These are phyloP conservation scores for Maudiozyma barnettii DNA, from an alignment of 805 yeast genomes.

Conservation along the genomic window DNA sequence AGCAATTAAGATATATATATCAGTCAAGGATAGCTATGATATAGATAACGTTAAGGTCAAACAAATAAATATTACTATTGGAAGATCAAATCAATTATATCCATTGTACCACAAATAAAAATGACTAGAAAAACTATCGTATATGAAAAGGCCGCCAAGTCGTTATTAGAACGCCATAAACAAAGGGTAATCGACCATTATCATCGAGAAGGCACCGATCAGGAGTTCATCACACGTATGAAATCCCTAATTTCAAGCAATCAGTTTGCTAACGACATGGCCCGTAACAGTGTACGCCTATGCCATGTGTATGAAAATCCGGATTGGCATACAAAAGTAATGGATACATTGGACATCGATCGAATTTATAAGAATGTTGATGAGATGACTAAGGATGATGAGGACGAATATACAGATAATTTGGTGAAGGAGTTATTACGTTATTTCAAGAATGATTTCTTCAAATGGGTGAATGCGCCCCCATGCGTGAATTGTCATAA, in stretches of 20 bases:
- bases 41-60: no score
- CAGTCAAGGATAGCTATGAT: neutral
- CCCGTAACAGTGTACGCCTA: constrained; percentile 13
- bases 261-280: constrained; percentile 19
- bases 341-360: constrained; percentile 55
- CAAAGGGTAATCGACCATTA: constrained; percentile 13
- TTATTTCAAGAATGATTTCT: constrained; percentile 74
- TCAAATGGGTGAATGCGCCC: constrained; percentile 74
- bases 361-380: constrained; percentile 55
- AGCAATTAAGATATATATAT: no score
- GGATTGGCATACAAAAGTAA: constrained; percentile 42
- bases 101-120: no score
- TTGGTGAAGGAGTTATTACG: constrained; percentile 47
- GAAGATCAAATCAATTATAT: no score
- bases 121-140: neutral
- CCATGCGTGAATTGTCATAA: constrained; percentile 44
- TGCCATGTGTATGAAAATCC: constrained; percentile 35
- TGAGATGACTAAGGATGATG: constrained; percentile 25
- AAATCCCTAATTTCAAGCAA: constrained; percentile 4
- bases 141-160: constrained; percentile 8
- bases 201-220: constrained; percentile 11
- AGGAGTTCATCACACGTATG: constrained; percentile 1
- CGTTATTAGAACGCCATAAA: constrained; percentile 14
- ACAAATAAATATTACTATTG: no score
- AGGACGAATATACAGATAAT: constrained; percentile 40